Evolutionary conservation across 1,139 yeast species (phyloP), one percentile per base, ranked within the genome.

Genomic region (Lodderomyces orthopsilosis): DNA sequence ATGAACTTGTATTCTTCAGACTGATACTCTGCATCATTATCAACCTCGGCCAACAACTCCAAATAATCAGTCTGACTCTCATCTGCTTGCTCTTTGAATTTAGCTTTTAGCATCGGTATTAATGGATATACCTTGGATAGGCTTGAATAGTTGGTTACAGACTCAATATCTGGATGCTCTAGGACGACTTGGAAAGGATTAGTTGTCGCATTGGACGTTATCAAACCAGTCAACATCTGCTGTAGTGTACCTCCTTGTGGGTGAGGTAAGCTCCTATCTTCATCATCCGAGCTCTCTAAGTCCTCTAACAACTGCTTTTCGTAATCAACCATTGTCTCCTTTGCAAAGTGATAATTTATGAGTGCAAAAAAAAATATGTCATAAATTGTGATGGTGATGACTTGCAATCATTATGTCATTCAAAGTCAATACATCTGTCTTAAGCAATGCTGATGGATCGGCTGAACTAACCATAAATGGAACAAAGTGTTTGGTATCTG

Each of bases 371-470:
- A 38, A 26, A 32, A 24, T 2, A 30, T n/a, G 7, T 19, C 17
- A 23, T 6, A 42, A 38, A 27, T 13, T 27, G 3, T 33, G 35
- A 17, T 17, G 5, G 13, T 7, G 26, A 21, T 34, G 26, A 21
- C 5, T 9, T 19, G 12, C 10, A 4, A n/a, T 34, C 15, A 37
- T 8, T 14, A 55, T 55, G 58, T 34, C 51, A 22, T 51, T 57
- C 38, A 46, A 52, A 22, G 56, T 61, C 6, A 51, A 54, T n/a
- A 60, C 68, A 2, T 61, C 71, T 9, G 38, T 74, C 3, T 61
- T 86, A 42, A 63, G 67, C 41, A 76, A 81, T 49, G 91, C 83
- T 1, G 96, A 88, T 60, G 97, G 97, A 1, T 87, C 95, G 2
- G 83, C 94, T 0, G 77, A 77, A 40, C 68, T 85, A 50, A 38